Conservation (phyloP, 768 basidiomycete species). For the Termitomyces sp. region DNA sequence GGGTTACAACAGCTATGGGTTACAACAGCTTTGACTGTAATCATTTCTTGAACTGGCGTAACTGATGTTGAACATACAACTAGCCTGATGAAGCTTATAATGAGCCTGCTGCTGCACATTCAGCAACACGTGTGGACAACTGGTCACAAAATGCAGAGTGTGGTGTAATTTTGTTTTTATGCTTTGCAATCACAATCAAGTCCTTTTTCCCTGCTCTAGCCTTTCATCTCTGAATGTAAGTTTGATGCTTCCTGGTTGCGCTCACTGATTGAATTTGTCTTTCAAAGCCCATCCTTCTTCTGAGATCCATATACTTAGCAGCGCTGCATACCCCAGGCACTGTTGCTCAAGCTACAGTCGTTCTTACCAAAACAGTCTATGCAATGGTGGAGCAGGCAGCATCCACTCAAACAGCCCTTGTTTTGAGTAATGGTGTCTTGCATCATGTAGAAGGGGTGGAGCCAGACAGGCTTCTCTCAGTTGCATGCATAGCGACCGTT, state of each 20-base stretch:
- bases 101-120: neutral
- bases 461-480: too few relatives aligned
- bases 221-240: too few relatives aligned
- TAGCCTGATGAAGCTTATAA: neutral
- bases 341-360: neutral
- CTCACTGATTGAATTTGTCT: neutral
- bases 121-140: too few relatives aligned
- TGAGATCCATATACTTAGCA: neutral
- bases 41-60: neutral
- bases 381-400: neutral
- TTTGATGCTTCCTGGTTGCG: neutral
- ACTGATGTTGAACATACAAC: neutral
- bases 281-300: neutral
- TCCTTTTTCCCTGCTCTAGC: too few relatives aligned
- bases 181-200: neutral
- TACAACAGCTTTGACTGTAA: too few relatives aligned
- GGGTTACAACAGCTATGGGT: too few relatives aligned
- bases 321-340: neutral
- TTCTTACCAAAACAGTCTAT: neutral
- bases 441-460: too few relatives aligned
- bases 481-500: neutral
- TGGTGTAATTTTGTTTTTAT: neutral
- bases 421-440: too few relatives aligned
- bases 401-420: neutral
- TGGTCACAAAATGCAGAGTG: neutral